Evolutionary conservation across 2,329 filamentous ascomycete genomes (phyloP), one percentile per base, ranked within the genome.

Genomic region (Penicillium sumatraense): DNA sequence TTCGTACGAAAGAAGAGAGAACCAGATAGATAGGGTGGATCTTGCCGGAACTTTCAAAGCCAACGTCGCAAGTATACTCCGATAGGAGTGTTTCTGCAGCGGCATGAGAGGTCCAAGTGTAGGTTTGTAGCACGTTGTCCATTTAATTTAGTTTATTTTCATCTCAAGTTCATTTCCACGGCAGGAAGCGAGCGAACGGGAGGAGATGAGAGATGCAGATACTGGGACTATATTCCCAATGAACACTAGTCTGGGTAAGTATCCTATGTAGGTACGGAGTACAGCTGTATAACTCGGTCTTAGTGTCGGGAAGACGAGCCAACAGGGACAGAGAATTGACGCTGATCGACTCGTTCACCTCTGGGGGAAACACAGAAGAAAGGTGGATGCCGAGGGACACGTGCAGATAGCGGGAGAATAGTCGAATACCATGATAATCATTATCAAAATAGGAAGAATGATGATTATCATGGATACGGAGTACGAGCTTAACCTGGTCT

Each of bases 41-140:
- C 40, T 44, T 44, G 40, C 40, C 23, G 40, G 40, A 42, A 42
- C 38, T 42, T 14, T 42, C 13, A 14, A 5, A 16, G 6, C 16
- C 6, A 42, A 10, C 24, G 6, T 42, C 5, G 38, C 21, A 20
- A 5, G 38, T 27, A n/a, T 27, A 46, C 9, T 42, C 38, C 38
- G 52, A 56, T 59, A 62, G 52, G n/a, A 52, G 35, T 38, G 38
- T 23, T 49, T 56, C 56, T 52, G 53, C 50, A 44, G 40, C 53
- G 31, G 49, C 33, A 41, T 14, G 20, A 18, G 51, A 54, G 54
- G 53, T 53, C 57, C 20, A 55, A 53, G 53, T 52, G 54, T 60
- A 53, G 26, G 54, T 59, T 59, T 53, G 49, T 20, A 44, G 51
- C 50, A 58, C 49, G 45, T 54, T 59, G 54, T 51, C 27, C 27